Evolutionary conservation across 148 eudicot species (phyloP).

Genomic region (Fagopyrum homotropicum): DNA sequence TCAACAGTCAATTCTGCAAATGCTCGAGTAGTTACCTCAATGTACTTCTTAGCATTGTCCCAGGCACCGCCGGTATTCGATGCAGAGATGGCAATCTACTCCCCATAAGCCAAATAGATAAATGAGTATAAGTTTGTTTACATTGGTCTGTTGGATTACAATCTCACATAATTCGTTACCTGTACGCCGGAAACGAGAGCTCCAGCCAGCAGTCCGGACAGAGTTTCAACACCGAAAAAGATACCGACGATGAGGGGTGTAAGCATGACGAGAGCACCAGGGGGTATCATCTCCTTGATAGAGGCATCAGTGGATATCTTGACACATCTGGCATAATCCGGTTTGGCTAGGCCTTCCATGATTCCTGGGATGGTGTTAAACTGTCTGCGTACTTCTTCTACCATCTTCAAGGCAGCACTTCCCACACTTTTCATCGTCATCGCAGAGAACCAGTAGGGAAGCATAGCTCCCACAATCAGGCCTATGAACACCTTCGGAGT

Average conservation of each 20-base stretch:
- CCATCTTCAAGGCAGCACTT: slow-evolving; percentile 4
- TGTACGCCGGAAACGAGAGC: background rate
- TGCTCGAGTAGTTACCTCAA: background rate
- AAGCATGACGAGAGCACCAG: background rate
- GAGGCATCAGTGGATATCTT: background rate
- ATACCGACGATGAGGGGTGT: background rate
- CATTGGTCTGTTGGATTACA: too few relatives aligned
- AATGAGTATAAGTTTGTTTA: too few relatives aligned
- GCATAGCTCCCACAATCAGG: background rate
- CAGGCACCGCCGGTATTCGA: background rate
- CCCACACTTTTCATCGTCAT: slow-evolving; percentile 7
- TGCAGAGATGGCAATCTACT: background rate
- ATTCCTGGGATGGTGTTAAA: slow-evolving; percentile 1
- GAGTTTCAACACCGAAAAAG: background rate
- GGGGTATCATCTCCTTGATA: slow-evolving; percentile 2
- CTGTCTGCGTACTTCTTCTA: background rate
- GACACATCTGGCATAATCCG: background rate
- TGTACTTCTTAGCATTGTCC: slow-evolving; percentile 7
- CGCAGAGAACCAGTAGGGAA: background rate
- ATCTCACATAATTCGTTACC: background rate
- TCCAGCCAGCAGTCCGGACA: background rate
- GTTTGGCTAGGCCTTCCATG: background rate
- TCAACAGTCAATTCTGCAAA: too few relatives aligned
- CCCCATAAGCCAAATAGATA: background rate
- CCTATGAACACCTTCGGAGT: slow-evolving; percentile 4